Percentiles rank a stretch among this genome's conserved stretches.
Conservation (phyloP, 1,284 basidiomycete genomes). For the Moesziomyces parantarcticus region DNA sequence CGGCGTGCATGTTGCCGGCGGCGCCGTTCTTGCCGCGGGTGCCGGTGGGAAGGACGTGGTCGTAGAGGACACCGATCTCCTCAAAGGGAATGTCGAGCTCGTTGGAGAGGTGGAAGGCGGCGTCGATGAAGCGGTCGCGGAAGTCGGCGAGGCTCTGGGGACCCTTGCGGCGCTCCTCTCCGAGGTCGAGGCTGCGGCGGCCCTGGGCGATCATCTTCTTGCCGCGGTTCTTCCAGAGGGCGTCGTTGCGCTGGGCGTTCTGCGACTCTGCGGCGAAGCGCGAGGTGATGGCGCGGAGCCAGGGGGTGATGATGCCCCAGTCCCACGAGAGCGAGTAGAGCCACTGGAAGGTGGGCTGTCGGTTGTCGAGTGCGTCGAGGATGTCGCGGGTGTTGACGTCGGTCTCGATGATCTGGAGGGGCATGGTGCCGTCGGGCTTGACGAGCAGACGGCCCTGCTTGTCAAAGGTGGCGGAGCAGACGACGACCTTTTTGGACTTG, state of each 20-base stretch:
- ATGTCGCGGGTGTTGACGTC: slow-evolving; percentile 69
- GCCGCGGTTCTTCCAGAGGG: slow-evolving; percentile 50
- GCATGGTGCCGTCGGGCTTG: slow-evolving; percentile 71
- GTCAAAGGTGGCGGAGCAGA: slow-evolving; percentile 71
- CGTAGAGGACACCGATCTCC: slow-evolving; percentile 75
- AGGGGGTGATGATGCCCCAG: slow-evolving; percentile 70
- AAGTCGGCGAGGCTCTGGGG: slow-evolving; percentile 67
- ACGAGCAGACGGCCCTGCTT: slow-evolving; percentile 71
- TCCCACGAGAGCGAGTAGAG: slow-evolving; percentile 72
- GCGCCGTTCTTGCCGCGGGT: slow-evolving; percentile 49
- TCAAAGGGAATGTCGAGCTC: slow-evolving; percentile 70
- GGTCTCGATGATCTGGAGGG: slow-evolving; percentile 71
- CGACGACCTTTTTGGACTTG: slow-evolving; percentile 70
- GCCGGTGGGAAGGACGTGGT: slow-evolving; percentile 71
- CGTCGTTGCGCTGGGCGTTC: slow-evolving; percentile 44
- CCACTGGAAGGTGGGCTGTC: slow-evolving; percentile 72
- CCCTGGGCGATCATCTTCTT: slow-evolving; percentile 58
- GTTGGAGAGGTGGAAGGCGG: slow-evolving; percentile 69
- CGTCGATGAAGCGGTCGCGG: slow-evolving; percentile 70
- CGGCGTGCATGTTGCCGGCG: slow-evolving; percentile 10
- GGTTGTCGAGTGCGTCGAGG: slow-evolving; percentile 70
- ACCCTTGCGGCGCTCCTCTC: slow-evolving; percentile 38
- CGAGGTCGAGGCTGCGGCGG: slow-evolving; percentile 43
- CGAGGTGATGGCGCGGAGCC: slow-evolving; percentile 69
- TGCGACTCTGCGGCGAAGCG: slow-evolving; percentile 44